These are phyloP conservation scores for Graphilbum fragrans DNA, from an alignment of 2,329 filamentous ascomycete species.

Conservation along the genomic window DNA sequence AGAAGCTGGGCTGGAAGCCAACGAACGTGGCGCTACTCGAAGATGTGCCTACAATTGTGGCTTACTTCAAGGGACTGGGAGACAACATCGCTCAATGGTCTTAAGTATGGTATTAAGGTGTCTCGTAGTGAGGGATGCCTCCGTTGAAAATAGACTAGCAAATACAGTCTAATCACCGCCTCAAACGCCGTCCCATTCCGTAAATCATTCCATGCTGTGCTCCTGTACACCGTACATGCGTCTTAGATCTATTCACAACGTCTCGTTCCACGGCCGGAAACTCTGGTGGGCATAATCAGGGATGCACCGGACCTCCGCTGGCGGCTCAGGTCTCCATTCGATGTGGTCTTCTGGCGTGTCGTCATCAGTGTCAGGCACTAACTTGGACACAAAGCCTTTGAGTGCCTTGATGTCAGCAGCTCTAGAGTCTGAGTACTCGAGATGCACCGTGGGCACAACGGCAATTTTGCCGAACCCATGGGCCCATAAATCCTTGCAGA, in stretches of 20 bases:
- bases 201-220: too few relatives aligned
- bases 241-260: too few relatives aligned
- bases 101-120: too few relatives aligned
- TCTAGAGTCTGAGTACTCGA: slow-evolving; percentile 38
- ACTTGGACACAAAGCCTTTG: slow-evolving; percentile 35
- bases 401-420: slow-evolving; percentile 31
- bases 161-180: too few relatives aligned
- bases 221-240: too few relatives aligned
- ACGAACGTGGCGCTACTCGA: slow-evolving; percentile 3
- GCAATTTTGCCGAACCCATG: slow-evolving; percentile 38
- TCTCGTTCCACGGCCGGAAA: slow-evolving; percentile 29
- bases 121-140: too few relatives aligned
- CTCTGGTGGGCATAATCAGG: slow-evolving; percentile 25
- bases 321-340: slow-evolving; percentile 30
- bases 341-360: slow-evolving; percentile 17
- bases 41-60: slow-evolving; percentile 3
- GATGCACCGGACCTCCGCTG: slow-evolving; percentile 35
- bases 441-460: slow-evolving; percentile 40
- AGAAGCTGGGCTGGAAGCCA: slow-evolving; percentile 22
- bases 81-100: too few relatives aligned
- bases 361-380: slow-evolving; percentile 17
- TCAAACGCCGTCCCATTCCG: too few relatives aligned
- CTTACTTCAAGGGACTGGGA: too few relatives aligned
- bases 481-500: slow-evolving; percentile 46
- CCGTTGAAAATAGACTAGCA: too few relatives aligned